phyloP scores from a whole-genome alignment of 129 eudicot genomes.

The Arctium minus region DNA sequence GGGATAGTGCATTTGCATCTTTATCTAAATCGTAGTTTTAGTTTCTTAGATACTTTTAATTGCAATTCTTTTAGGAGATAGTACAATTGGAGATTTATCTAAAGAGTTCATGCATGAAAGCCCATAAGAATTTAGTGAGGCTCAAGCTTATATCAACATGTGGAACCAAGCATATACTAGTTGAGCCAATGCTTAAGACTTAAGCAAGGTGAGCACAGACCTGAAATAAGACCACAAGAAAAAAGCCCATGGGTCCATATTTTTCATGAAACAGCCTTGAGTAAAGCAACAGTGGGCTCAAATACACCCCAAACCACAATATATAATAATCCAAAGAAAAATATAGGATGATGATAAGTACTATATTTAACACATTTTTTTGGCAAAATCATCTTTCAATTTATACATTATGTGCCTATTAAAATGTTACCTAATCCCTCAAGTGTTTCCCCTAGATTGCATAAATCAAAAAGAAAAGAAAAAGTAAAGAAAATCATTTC shows the following conservation, averaged over 20 bases:
- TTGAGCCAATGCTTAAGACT: not conserved
- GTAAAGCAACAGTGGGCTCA: not conserved
- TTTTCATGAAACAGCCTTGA: conserved; percentile 1
- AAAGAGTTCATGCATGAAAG: not conserved
- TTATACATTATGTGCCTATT: too few species aligned
- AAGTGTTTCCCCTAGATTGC: too few species aligned
- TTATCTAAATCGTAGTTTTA: not conserved
- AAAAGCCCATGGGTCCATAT: not conserved
- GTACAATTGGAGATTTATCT: not conserved
- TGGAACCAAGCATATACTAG: conserved; percentile 7
- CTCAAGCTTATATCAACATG: conserved; percentile 2
- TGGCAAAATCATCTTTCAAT: too few species aligned
- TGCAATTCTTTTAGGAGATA: not conserved
- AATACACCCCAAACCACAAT: conserved; percentile 16
- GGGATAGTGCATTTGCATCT: not conserved
- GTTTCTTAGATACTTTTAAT: not conserved
- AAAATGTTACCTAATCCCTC: too few species aligned
- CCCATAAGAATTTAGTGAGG: not conserved
- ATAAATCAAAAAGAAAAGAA: too few species aligned
- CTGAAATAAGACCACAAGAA: not conserved
- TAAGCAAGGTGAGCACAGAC: not conserved
- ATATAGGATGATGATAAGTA: not conserved
- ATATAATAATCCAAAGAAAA: conserved; percentile 7
- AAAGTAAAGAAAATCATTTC: too few species aligned
- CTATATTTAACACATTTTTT: too few species aligned